A percentile compares a stretch with the other conserved stretches of the same genome.
Conservation (phyloP, 345 rosid genomes). For the Zanthoxylum bungeanum region DNA sequence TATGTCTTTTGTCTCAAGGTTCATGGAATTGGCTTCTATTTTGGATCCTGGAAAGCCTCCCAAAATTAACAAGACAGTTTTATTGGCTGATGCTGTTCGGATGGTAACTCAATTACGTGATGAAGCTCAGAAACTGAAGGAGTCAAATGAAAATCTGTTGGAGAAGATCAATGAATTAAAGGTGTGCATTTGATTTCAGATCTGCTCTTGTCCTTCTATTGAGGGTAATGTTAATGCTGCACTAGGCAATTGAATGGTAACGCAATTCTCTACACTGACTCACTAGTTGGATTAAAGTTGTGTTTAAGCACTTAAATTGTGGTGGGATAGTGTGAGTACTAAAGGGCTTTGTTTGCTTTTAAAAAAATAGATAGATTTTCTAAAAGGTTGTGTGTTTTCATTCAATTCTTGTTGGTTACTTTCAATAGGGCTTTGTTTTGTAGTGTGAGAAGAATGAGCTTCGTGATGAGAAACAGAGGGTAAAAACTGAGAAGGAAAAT, state of each 20-base stretch:
- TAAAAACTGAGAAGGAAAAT: slow-evolving; percentile 80
- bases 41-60: slow-evolving; percentile 56
- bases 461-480: slow-evolving; percentile 78
- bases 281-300: too few species aligned
- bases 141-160: slow-evolving; percentile 39
- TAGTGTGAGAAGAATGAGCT: slow-evolving; percentile 79
- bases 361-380: neutral
- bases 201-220: neutral
- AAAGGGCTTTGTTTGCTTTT: neutral
- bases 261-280: too few species aligned
- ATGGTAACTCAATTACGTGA: slow-evolving; percentile 49
- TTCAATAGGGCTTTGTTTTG: slow-evolving; percentile 4
- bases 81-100: slow-evolving; percentile 49
- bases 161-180: slow-evolving; percentile 52
- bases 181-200: slow-evolving; percentile 22
- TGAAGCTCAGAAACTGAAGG: slow-evolving; percentile 51
- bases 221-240: neutral
- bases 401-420: neutral
- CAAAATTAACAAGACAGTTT: slow-evolving; percentile 50
- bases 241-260: neutral
- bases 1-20: slow-evolving; percentile 29
- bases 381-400: neutral
- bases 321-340: too few species aligned
- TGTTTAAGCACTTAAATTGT: too few species aligned
- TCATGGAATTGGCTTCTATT: slow-evolving; percentile 51